Evolutionary conservation across 805 yeast species (phyloP), one percentile per base, ranked within the genome.

Genomic region (Candida endomychidarum): DNA sequence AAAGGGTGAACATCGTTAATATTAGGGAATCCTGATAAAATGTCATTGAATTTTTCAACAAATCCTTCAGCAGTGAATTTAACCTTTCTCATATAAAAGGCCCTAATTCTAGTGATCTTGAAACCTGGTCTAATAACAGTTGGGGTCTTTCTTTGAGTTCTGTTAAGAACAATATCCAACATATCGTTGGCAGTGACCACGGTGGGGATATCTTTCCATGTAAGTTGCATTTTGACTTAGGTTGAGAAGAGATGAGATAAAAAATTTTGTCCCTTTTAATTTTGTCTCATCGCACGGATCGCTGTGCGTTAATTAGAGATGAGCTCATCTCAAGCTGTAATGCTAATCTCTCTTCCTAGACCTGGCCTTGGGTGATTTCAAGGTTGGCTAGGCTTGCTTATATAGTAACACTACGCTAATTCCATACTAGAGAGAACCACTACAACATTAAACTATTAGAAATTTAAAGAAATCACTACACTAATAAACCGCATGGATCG

Each of bases 131-230:
- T 83, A 53, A 93, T 86, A 41, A 93, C 97, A n/a, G 99, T 93
- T 43, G 99, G 99, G 5, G 99, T 93, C 70, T 93, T 93, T 71
- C 99, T 82, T 72, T 93, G 99, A 1, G 99, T 93, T 61, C 97
- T 78, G 75, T 93, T 93, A 51, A 93, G 84, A 48, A 93, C 96
- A 49, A 93, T 87, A 68, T 93, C 99, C 80, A 93, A 75, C 76
- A 90, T 75, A 68, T 93, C 98, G 64, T 85, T 88, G 56, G 95
- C 72, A 50, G 82, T 82, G 34, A 98, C 95, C 50, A 91, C 96
- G 36, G 95, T 82, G 16, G 98, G 96, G 61, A 91, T 93, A 66
- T 93, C 98, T 70, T 93, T 91, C 98, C 98, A 91, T 34, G 97
- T 83, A 53, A 91, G 80, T 74, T 91, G 98, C 99, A 91, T 93